Percentiles rank a stretch among this genome's conserved stretches.
Evolutionary conservation across 805 yeast species (phyloP).

Genomic region (Candida morakotiae): DNA sequence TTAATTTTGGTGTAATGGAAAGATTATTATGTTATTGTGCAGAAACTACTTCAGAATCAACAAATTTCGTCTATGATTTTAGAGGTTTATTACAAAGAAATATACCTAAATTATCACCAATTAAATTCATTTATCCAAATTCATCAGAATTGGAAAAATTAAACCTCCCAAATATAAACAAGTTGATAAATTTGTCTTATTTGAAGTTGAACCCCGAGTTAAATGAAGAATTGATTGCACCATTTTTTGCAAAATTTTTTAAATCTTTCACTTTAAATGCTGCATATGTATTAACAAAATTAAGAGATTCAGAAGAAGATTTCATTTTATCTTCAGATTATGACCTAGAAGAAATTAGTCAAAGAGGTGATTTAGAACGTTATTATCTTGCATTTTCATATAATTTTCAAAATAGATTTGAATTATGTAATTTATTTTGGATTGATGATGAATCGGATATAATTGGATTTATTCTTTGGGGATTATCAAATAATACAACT

Average conservation of each 20-base stretch:
- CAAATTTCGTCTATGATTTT: constrained; percentile 55
- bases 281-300: constrained; percentile 61
- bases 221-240: constrained; percentile 29
- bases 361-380: constrained; percentile 82
- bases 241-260: constrained; percentile 47
- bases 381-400: constrained; percentile 74
- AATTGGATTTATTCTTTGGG: constrained; percentile 86
- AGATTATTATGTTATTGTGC: constrained; percentile 59
- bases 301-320: constrained; percentile 75
- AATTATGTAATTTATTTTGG: constrained; percentile 64
- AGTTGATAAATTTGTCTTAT: constrained; percentile 24
- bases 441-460: constrained; percentile 38
- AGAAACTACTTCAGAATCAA: constrained; percentile 42
- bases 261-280: constrained; percentile 56
- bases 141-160: constrained; percentile 26
- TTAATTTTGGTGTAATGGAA: constrained; percentile 68
- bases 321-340: constrained; percentile 49
- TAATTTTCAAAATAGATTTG: constrained; percentile 60
- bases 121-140: constrained; percentile 49
- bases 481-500: constrained; percentile 68
- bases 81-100: constrained; percentile 64
- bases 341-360: constrained; percentile 55
- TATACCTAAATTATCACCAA: constrained; percentile 53
- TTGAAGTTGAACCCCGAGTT: constrained; percentile 18
- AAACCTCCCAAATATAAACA: constrained; percentile 25